phyloP scores from a whole-genome alignment of 1,284 basidiomycete species.

The Apiotrichum mycotoxinovorans region DNA sequence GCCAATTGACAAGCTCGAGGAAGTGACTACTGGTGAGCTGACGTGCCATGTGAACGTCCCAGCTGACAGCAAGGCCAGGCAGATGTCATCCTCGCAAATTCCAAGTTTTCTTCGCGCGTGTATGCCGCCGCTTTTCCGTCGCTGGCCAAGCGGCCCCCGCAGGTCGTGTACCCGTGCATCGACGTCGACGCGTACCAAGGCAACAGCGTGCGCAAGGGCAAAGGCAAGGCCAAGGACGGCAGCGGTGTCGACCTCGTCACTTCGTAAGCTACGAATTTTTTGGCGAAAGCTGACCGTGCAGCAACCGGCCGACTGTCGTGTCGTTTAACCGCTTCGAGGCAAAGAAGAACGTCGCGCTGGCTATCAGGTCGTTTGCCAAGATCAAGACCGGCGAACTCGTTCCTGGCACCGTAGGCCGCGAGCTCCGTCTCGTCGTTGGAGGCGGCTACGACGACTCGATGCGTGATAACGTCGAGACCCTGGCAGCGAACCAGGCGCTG shows the following conservation, averaged over 20 bases:
- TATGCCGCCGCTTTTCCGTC: slow-evolving; percentile 73
- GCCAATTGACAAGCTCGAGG: slow-evolving; percentile 88
- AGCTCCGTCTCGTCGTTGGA: slow-evolving; percentile 66
- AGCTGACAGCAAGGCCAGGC: slow-evolving; percentile 61
- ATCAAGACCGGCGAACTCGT: slow-evolving; percentile 27
- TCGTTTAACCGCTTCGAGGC: slow-evolving; percentile 94
- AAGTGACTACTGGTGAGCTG: slow-evolving; percentile 77
- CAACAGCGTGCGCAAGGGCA: slow-evolving; percentile 28
- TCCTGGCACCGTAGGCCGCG: slow-evolving; percentile 21
- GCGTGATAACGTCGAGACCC: slow-evolving; percentile 66
- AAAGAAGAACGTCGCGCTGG: slow-evolving; percentile 87
- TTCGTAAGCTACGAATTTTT: slow-evolving; percentile 59
- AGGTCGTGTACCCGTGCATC: slow-evolving; percentile 88
- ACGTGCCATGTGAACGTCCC: neutral
- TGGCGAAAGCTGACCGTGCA: slow-evolving; percentile 41
- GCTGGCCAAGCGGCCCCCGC: slow-evolving; percentile 59
- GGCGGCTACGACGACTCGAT: slow-evolving; percentile 73
- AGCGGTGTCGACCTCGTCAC: slow-evolving; percentile 58
- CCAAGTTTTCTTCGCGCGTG: slow-evolving; percentile 77
- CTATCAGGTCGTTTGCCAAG: slow-evolving; percentile 66
- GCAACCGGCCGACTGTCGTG: slow-evolving; percentile 69
- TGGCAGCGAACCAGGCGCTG: slow-evolving; percentile 59
- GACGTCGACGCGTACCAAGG: slow-evolving; percentile 67
- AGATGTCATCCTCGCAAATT: slow-evolving; percentile 88
- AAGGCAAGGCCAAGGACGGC: slow-evolving; percentile 47